Evolutionary conservation across 768 basidiomycete genomes (phyloP), one percentile per base, ranked within the genome.

Genomic region (Xerocomellus intermedius): DNA sequence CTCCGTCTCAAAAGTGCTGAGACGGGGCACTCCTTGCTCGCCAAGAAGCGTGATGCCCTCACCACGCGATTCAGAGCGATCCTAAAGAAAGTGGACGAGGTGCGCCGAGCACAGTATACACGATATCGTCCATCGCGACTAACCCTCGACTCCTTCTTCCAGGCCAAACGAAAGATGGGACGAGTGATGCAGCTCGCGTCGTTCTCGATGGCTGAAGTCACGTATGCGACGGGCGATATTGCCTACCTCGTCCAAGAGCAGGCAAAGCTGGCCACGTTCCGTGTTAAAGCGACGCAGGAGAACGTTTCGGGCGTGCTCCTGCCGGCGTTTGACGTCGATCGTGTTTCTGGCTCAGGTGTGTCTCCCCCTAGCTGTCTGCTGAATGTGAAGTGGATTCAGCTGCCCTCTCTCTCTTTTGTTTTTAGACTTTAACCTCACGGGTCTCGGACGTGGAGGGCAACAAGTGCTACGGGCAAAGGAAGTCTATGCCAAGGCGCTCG

Each of bases 141-240:
- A 38, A 62, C 69, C 43, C 71, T 61, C 55, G 59, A 51, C 62
- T n/a, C 52, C 7, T 57, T 6, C 57, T 57, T 60, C 19, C 54
- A 98, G 95, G 96, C 97, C 10, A 99, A 99, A 73, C 84, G 94
- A 55, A 95, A 98, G 77, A 99, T 98, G 97, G 97, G 97, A 30
- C 82, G 91, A 55, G 95, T 98, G 24, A 97, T 99, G 87, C 97
- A 99, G 72, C 81, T 98, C 48, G 97, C 97, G 24, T 98, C 97
- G 39, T 97, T 99, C 80, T 97, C 95, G 41, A 88, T 98, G 77
- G 97, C 97, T 0, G 96, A 98, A 73, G 97, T 99, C 60, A 96
- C 95, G 19, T 99, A 98, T 75, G 86, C 95, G 33, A 96, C 97
- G 9, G 92, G 92, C 61, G 97, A 98, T 69, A 98, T 99, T 67